Conservation (phyloP, 148 eudicot genomes). For the Heliamphora exappendiculata region DNA sequence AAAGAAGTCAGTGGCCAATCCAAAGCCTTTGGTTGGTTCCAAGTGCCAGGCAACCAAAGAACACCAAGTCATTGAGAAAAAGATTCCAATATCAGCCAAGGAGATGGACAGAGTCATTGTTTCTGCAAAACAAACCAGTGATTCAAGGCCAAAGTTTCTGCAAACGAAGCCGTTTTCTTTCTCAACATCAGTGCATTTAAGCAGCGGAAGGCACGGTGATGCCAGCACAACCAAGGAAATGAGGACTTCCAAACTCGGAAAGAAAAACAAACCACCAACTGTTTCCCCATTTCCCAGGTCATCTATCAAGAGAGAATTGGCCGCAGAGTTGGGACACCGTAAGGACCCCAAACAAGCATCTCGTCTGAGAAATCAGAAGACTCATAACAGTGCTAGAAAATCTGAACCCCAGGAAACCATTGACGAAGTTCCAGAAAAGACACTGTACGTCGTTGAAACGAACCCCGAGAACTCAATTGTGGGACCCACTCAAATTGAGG, state of each 20-base stretch:
- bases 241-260: conserved; percentile 13
- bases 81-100: conserved; percentile 8
- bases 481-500: conserved; percentile 10
- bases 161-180: conserved; percentile 15
- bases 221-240: conserved; percentile 19
- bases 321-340: conserved; percentile 27
- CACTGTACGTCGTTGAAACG: conserved; percentile 27
- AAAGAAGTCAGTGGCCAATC: conserved; percentile 28
- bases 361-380: conserved; percentile 15
- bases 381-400: conserved; percentile 18
- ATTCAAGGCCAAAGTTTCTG: conserved; percentile 16
- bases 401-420: conserved; percentile 15
- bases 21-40: conserved; percentile 34
- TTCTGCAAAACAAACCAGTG: conserved; percentile 14
- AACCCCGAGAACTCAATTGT: background rate
- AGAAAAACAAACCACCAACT: conserved; percentile 19
- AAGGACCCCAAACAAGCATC: conserved; percentile 27
- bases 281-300: conserved; percentile 21
- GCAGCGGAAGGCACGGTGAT: conserved; percentile 17
- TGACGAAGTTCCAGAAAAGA: conserved; percentile 32
- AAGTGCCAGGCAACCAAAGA: background rate
- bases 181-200: conserved; percentile 8
- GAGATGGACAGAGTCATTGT: conserved; percentile 2
- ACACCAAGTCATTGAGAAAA: conserved; percentile 4
- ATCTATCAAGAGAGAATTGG: conserved; percentile 28